Percentiles rank a stretch among this genome's conserved stretches.
Evolutionary conservation across 1,284 basidiomycete species (phyloP).

Genomic region (Stygiomarasmius scandens): DNA sequence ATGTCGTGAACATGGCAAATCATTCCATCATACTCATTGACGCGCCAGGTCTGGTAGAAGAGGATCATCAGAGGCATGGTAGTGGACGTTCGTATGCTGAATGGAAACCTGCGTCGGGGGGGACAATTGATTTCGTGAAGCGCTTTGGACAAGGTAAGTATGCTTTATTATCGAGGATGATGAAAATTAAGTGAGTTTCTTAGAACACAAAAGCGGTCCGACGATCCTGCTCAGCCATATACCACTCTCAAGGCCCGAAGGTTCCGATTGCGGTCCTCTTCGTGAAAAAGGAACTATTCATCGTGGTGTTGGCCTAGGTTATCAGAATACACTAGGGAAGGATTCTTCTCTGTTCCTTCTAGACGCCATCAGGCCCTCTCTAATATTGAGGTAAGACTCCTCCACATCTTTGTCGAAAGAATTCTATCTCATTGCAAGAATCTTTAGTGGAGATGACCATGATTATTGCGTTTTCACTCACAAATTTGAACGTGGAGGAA

Average conservation of each 20-base stretch:
- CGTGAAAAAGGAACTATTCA: conserved; percentile 75
- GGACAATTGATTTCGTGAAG: conserved; percentile 73
- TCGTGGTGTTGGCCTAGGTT: conserved; percentile 78
- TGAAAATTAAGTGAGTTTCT: conserved; percentile 25
- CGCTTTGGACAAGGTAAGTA: conserved; percentile 49
- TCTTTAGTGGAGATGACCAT: conserved; percentile 79
- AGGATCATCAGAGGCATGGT: conserved; percentile 67
- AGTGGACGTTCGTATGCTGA: conserved; percentile 48
- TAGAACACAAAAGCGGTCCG: conserved; percentile 24
- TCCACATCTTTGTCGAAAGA: conserved; percentile 1
- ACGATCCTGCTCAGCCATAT: conserved; percentile 19
- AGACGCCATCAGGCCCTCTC: conserved; percentile 60
- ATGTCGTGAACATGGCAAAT: conserved; percentile 56
- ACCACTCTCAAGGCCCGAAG: conserved; percentile 70
- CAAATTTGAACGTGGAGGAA: conserved; percentile 34
- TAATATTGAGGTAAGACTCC: conserved; percentile 69
- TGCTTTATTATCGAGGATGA: background rate
- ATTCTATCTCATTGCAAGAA: conserved; percentile 3
- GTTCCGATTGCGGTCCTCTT: conserved; percentile 72
- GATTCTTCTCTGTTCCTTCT: conserved; percentile 75
- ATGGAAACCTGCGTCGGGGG: conserved; percentile 59
- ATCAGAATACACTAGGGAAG: conserved; percentile 79
- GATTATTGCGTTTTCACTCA: conserved; percentile 85
- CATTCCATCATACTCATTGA: conserved; percentile 78
- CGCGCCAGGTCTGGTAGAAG: conserved; percentile 78